Evolutionary conservation across 2,329 filamentous ascomycete genomes (phyloP).

Genomic region (Arachnopeziza araneosa): DNA sequence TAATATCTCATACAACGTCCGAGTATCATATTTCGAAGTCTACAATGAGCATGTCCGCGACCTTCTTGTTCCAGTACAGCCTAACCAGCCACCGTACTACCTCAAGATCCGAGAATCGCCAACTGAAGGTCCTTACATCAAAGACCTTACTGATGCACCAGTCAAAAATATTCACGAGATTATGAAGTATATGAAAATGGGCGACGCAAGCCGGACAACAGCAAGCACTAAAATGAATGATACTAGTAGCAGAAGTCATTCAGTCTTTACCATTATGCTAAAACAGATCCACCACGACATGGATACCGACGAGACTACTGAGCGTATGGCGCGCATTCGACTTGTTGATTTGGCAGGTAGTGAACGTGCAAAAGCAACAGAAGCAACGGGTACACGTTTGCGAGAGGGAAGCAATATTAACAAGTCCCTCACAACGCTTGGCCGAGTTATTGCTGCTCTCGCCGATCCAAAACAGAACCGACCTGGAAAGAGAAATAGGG

Average conservation of each 20-base stretch:
- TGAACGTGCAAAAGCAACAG: slow-evolving; percentile 90
- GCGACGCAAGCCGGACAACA: slow-evolving; percentile 79
- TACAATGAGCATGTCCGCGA: slow-evolving; percentile 99
- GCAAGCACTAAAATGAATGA: slow-evolving; percentile 99
- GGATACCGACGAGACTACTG: slow-evolving; percentile 95
- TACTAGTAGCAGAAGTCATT: slow-evolving; percentile 91
- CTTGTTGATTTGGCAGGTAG: slow-evolving; percentile 93
- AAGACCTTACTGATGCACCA: slow-evolving; percentile 89
- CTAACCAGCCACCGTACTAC: slow-evolving; percentile 76
- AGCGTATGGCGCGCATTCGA: slow-evolving; percentile 87
- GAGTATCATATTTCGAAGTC: slow-evolving; percentile 97
- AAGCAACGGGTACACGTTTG: slow-evolving; percentile 85
- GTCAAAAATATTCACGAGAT: slow-evolving; percentile 85
- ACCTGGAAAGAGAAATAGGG: slow-evolving; percentile 53
- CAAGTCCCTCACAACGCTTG: slow-evolving; percentile 93
- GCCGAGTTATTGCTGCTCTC: slow-evolving; percentile 89
- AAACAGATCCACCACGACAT: slow-evolving; percentile 98
- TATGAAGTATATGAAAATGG: slow-evolving; percentile 81
- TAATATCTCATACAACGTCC: slow-evolving; percentile 93
- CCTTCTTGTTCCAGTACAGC: slow-evolving; percentile 68
- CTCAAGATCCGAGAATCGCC: slow-evolving; percentile 96
- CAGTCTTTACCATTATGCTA: slow-evolving; percentile 95
- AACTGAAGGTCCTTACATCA: slow-evolving; percentile 92
- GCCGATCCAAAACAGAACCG: slow-evolving; percentile 61
- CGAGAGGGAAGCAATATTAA: slow-evolving; percentile 98